Percentiles rank a stretch among this genome's conserved stretches.
phyloP scores from a whole-genome alignment of 2,329 filamentous ascomycete species.

The Penicillium sp. region DNA sequence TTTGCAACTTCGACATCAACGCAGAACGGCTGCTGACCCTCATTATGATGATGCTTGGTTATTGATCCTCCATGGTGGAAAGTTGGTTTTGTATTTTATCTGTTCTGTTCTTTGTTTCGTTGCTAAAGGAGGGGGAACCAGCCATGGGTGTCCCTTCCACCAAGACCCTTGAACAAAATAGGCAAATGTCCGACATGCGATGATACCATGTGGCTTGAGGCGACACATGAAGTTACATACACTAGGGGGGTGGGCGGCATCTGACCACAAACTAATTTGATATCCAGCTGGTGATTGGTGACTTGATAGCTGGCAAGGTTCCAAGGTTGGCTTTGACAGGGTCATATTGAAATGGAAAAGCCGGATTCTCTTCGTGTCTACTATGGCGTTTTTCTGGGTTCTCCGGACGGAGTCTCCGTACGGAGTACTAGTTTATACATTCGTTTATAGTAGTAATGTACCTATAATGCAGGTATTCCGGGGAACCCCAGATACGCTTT shows the following conservation, averaged over 20 bases:
- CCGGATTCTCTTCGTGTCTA: not conserved
- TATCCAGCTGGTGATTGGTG: not conserved
- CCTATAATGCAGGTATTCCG: not conserved
- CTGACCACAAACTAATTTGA: conserved; percentile 6
- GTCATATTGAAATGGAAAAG: not conserved
- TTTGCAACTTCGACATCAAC: not conserved
- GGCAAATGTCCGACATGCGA: conserved; percentile 15
- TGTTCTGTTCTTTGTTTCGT: not conserved
- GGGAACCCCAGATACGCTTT: not conserved
- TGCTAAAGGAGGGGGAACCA: not conserved
- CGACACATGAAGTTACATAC: conserved; percentile 21
- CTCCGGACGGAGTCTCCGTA: not conserved
- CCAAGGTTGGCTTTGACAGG: not conserved
- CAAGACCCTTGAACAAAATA: conserved; percentile 9
- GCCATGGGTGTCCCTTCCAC: not conserved
- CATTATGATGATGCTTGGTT: not conserved
- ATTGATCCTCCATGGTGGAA: not conserved
- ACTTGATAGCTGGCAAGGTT: not conserved
- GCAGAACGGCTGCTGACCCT: not conserved
- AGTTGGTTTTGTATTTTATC: not conserved
- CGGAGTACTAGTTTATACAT: not conserved
- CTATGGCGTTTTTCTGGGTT: not conserved
- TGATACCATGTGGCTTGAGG: conserved; percentile 27
- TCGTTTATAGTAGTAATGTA: not conserved
- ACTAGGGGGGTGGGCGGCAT: not conserved